phyloP scores from a whole-genome alignment of 2,329 filamentous ascomycete species.

The Albifimbria verrucaria region DNA sequence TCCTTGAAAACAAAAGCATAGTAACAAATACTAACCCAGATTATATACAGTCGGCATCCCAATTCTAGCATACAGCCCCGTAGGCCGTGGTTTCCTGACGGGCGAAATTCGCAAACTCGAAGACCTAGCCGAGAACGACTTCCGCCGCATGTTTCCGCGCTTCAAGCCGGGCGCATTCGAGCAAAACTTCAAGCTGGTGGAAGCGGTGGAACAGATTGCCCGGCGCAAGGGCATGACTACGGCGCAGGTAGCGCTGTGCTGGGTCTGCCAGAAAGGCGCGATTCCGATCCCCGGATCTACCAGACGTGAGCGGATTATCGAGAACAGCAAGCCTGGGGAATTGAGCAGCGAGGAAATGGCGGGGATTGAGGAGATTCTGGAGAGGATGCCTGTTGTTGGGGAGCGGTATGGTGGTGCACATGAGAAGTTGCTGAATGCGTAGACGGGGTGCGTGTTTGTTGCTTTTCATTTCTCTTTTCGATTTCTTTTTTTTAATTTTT shows the following conservation, averaged over 20 bases:
- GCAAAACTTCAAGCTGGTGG: conserved; percentile 57
- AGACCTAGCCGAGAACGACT: conserved; percentile 52
- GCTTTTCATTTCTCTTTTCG: background rate
- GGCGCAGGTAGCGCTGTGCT: conserved; percentile 61
- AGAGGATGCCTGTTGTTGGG: too few relatives aligned
- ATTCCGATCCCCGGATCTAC: conserved; percentile 63
- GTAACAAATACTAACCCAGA: background rate
- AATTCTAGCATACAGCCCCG: conserved; percentile 64
- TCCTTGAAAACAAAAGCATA: background rate
- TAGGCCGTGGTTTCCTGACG: conserved; percentile 54
- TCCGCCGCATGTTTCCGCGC: conserved; percentile 43
- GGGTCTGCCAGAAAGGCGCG: conserved; percentile 38
- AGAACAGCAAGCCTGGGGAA: too few relatives aligned
- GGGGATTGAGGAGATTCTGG: too few relatives aligned
- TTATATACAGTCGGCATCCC: conserved; percentile 45
- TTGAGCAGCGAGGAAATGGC: too few relatives aligned
- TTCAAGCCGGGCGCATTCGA: conserved; percentile 59
- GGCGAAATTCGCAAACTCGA: conserved; percentile 46
- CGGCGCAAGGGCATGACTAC: conserved; percentile 52
- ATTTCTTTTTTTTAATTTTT: background rate
- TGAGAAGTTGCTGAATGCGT: too few relatives aligned
- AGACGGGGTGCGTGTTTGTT: too few relatives aligned
- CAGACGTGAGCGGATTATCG: conserved; percentile 45
- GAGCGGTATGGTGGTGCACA: too few relatives aligned
- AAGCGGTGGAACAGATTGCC: conserved; percentile 52